A percentile compares a stretch with the other conserved stretches of the same genome.
These are phyloP conservation scores for Trichoderma erinaceum DNA, from an alignment of 495 filamentous ascomycete species.

Conservation along the genomic window DNA sequence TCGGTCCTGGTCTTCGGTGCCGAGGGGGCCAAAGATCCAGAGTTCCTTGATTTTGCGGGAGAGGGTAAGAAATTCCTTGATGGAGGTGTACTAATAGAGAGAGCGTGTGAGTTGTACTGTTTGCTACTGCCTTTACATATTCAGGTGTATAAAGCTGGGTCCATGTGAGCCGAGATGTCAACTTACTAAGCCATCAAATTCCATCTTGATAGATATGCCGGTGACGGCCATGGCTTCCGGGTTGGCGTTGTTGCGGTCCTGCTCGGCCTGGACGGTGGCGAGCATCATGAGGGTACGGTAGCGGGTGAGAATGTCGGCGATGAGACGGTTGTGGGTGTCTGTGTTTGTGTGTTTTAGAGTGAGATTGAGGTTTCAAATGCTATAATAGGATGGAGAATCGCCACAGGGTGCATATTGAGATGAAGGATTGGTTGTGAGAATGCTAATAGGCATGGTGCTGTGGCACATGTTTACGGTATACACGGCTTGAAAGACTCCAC, in stretches of 20 bases:
- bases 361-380: too few relatives aligned
- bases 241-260: slow-evolving; percentile 18
- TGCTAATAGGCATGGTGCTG: background rate
- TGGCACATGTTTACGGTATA: too few relatives aligned
- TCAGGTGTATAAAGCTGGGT: too few relatives aligned
- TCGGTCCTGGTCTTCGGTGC: slow-evolving; percentile 22
- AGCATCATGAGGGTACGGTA: slow-evolving; percentile 28
- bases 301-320: slow-evolving; percentile 28
- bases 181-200: slow-evolving; percentile 27
- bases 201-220: slow-evolving; percentile 28
- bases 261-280: slow-evolving; percentile 20
- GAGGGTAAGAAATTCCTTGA: slow-evolving; percentile 28
- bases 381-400: background rate
- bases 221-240: slow-evolving; percentile 25
- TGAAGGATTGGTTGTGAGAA: background rate
- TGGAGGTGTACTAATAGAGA: slow-evolving; percentile 22
- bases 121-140: too few relatives aligned
- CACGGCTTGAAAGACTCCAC: too few relatives aligned
- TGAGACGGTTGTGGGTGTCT: slow-evolving; percentile 17
- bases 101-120: background rate
- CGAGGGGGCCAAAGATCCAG: slow-evolving; percentile 30
- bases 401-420: background rate
- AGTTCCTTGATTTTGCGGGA: slow-evolving; percentile 31
- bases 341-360: background rate
- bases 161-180: too few relatives aligned